Percentiles rank a stretch among this genome's conserved stretches.
Conservation (phyloP, 805 yeast genomes). For the Myxozyma geophila region DNA sequence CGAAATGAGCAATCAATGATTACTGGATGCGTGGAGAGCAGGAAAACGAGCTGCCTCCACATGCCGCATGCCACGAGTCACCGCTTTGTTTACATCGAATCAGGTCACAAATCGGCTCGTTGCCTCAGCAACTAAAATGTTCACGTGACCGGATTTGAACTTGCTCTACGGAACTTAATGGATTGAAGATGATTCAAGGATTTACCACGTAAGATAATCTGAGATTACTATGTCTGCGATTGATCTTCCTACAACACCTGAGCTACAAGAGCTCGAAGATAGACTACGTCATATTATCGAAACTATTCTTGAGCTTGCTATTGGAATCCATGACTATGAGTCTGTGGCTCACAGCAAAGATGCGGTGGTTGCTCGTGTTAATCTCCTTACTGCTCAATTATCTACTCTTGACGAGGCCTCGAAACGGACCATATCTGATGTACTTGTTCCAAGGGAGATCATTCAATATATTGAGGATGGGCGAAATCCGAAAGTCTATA, state of each 20-base stretch:
- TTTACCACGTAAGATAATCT: not conserved
- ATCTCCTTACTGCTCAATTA: constrained; percentile 29
- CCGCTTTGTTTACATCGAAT: too few species aligned
- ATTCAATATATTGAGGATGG: constrained; percentile 93
- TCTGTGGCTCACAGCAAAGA: constrained; percentile 81
- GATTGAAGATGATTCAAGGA: too few species aligned
- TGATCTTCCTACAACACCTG: constrained; percentile 25
- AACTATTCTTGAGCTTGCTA: constrained; percentile 85
- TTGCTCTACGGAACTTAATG: not conserved
- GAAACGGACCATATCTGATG: constrained; percentile 32
- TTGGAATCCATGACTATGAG: constrained; percentile 89
- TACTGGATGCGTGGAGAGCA: too few species aligned
- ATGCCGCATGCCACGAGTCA: too few species aligned
- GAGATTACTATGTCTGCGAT: constrained; percentile 8
- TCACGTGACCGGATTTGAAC: not conserved
- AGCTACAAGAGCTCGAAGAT: constrained; percentile 37
- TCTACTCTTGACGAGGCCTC: constrained; percentile 21
- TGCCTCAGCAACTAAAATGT: constrained; percentile 1
- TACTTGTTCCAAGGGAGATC: constrained; percentile 71
- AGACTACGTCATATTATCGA: constrained; percentile 65
- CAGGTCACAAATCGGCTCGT: too few species aligned
- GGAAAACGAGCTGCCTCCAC: too few species aligned
- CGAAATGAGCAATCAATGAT: too few species aligned
- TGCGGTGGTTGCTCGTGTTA: constrained; percentile 51
- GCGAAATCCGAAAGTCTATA: constrained; percentile 94